A percentile compares a stretch with the other conserved stretches of the same genome.
Evolutionary conservation across 306 rosid species (phyloP).

Genomic region (Dalbergia cochinchinensis): DNA sequence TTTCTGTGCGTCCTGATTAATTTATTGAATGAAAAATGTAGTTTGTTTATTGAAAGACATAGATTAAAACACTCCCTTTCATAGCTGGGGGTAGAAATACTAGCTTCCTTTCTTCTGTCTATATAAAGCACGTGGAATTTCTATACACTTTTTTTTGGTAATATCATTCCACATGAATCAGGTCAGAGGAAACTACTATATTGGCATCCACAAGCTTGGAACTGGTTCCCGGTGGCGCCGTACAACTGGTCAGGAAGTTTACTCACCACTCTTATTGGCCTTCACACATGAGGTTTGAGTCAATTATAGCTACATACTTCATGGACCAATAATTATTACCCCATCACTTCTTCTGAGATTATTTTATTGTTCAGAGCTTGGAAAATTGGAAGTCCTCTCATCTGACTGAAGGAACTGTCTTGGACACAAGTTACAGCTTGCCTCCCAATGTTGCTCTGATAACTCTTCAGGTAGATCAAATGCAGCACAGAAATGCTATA

Average conservation of each 20-base stretch:
- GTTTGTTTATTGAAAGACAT: background rate
- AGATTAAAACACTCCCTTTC: background rate
- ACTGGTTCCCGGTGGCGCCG: conserved; percentile 81
- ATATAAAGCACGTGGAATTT: background rate
- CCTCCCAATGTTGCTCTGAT: conserved; percentile 86
- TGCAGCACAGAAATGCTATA: background rate
- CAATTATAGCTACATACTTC: background rate
- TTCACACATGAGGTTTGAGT: conserved; percentile 71
- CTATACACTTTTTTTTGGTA: background rate
- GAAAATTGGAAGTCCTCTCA: conserved; percentile 76
- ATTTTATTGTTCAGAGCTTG: conserved; percentile 51
- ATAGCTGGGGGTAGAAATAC: background rate
- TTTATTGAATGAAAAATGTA: background rate
- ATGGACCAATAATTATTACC: conserved; percentile 1
- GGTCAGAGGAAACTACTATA: conserved; percentile 77
- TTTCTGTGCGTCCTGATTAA: conserved; percentile 9
- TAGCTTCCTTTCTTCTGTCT: background rate
- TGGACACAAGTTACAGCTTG: conserved; percentile 69
- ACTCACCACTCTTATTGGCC: conserved; percentile 74
- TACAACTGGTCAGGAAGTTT: conserved; percentile 75
- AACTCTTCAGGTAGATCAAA: conserved; percentile 78
- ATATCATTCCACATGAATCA: conserved; percentile 44
- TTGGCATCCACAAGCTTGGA: conserved; percentile 60
- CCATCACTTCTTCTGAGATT: conserved; percentile 10
- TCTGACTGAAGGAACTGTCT: conserved; percentile 60